Base-by-base conservation (phyloP, 1,139 yeast species). In the Arxiozyma slooffiae region DNA sequence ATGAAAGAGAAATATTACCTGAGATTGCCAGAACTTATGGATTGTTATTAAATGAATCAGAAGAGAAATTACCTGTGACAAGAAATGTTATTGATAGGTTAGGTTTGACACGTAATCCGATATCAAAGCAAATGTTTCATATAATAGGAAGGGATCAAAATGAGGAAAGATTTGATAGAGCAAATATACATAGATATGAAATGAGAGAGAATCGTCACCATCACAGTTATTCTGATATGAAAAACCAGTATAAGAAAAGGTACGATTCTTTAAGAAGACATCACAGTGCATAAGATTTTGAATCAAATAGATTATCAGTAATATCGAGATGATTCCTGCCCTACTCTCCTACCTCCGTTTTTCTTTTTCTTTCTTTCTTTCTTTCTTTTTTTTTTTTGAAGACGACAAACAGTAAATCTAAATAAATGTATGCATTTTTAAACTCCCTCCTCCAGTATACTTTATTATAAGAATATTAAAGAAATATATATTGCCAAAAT, bases 21-120 rank as follows among this genome's bases (percentile, higher is more conserved):
- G 59, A 58, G 36, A 50, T 64, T 14, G 62, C 67, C 1, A 48
- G 46, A 4, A 44, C 66, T 14, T 64, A 56, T 47, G 67, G 67
- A 39, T 41, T 51, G 4, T 42, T 63, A 41, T 48, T 59, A 18
- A 57, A 54, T 23, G 62, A 63, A 16, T 56, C 60, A 18, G 54
- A 52, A 7, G 45, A 46, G 16, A 60, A 58, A 49, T 52, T 62
- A 16, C 58, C 57, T 16, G 50, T 61, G 16, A 48, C 54, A 38
- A 52, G 53, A 42, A 34, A 11, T 14, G 36, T 42, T 24, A 34
- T 42, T n/a, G 45, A 42, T 20, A 42, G 38, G 30, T 42, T 42
- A 34, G 64, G 64, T 4, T 51, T 60, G 14, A 44, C 47, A 17
- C 51, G 53, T n/a, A 52, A 54, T 37, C 55, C 62, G 21, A 24